These are phyloP conservation scores for Wickerhamiella siamensis DNA, from an alignment of 805 yeast genomes.

Conservation along the genomic window DNA sequence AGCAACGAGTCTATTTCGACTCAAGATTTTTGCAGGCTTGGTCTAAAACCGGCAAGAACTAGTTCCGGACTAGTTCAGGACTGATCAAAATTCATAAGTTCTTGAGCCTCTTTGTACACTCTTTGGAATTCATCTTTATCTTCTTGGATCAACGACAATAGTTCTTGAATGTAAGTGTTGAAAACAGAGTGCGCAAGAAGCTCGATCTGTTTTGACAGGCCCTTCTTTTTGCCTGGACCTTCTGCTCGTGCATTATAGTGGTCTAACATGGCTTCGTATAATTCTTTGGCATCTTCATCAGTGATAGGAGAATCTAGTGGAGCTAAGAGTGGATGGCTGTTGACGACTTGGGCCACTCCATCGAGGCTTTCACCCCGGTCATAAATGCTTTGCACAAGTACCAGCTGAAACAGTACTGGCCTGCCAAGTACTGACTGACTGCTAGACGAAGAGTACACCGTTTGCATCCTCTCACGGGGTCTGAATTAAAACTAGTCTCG, in stretches of 20 bases:
- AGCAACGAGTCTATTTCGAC: no score
- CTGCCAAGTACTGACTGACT: slow-evolving; percentile 3
- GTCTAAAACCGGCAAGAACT: no score
- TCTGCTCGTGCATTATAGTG: neutral
- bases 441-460: no score
- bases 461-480: no score
- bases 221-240: neutral
- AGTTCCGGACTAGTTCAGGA: no score
- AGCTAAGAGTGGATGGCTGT: slow-evolving; percentile 17
- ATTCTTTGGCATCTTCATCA: neutral
- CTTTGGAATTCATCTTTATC: neutral
- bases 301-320: neutral
- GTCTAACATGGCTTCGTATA: neutral
- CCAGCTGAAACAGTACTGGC: slow-evolving; percentile 15
- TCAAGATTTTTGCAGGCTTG: no score
- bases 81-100: neutral
- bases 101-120: neutral
- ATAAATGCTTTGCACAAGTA: slow-evolving; percentile 21
- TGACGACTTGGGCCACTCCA: slow-evolving; percentile 15
- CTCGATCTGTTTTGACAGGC: neutral
- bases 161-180: neutral
- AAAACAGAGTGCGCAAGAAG: neutral
- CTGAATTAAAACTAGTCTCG: no score
- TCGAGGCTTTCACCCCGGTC: slow-evolving; percentile 19
- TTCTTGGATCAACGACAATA: neutral